A percentile compares a stretch with the other conserved stretches of the same genome.
phyloP scores from a whole-genome alignment of 495 filamentous ascomycete species.

The Echria macrotheca region DNA sequence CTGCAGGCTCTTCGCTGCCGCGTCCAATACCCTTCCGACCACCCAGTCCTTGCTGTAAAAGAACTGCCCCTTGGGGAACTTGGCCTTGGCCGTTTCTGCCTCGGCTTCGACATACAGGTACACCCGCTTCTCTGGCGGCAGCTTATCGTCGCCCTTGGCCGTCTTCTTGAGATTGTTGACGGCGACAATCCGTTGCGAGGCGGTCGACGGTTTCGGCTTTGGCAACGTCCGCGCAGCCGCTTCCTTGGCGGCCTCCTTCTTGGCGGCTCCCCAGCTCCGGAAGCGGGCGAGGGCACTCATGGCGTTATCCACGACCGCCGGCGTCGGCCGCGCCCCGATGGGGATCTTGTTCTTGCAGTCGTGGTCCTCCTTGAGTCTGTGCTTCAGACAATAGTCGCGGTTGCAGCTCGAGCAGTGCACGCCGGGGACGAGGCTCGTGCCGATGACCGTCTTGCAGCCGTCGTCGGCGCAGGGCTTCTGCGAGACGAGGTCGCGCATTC shows the following conservation, averaged over 20 bases:
- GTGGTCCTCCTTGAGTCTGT: slow-evolving; percentile 83
- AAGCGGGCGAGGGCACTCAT: slow-evolving; percentile 63
- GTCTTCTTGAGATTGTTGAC: slow-evolving; percentile 72
- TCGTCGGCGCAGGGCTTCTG: slow-evolving; percentile 60
- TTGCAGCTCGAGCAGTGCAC: slow-evolving; percentile 80
- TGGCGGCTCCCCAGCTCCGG: slow-evolving; percentile 47
- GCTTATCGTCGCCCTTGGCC: slow-evolving; percentile 81
- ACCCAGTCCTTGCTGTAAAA: slow-evolving; percentile 84
- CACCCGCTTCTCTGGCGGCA: slow-evolving; percentile 72
- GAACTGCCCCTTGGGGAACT: slow-evolving; percentile 72
- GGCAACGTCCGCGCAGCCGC: slow-evolving; percentile 34
- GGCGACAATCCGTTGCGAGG: slow-evolving; percentile 54
- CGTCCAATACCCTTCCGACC: slow-evolving; percentile 80
- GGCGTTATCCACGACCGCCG: slow-evolving; percentile 49
- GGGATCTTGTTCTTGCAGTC: slow-evolving; percentile 66
- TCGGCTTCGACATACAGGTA: slow-evolving; percentile 86
- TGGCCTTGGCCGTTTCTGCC: slow-evolving; percentile 67
- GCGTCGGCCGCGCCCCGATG: slow-evolving; percentile 54
- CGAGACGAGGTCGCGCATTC: slow-evolving; percentile 38
- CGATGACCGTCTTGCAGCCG: slow-evolving; percentile 77
- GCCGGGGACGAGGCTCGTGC: slow-evolving; percentile 69
- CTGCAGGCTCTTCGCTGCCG: slow-evolving; percentile 73
- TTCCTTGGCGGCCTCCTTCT: slow-evolving; percentile 38
- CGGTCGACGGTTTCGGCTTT: slow-evolving; percentile 55
- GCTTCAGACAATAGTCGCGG: slow-evolving; percentile 84